Evolutionary conservation across 257 asterid species (phyloP), one percentile per base, ranked within the genome.

Genomic region (Apocynum venetum): DNA sequence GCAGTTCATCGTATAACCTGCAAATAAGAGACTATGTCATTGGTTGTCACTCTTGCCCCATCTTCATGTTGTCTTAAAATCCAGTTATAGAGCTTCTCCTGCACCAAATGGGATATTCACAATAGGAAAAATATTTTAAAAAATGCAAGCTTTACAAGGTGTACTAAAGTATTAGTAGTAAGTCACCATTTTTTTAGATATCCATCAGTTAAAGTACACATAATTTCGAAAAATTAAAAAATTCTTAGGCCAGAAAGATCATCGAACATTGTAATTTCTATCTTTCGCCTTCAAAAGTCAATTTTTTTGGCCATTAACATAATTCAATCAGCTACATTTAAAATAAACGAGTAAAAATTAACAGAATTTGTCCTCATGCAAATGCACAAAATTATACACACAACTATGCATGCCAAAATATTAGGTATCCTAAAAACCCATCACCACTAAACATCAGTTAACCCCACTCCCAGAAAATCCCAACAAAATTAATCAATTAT

Each of bases 71-170:
- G 86, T 64, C 95, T 86, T 81, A 77, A 81, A 48, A 90, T 81
- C 91, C 91, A 88, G 77, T 73, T 83, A 65, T 81, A 82, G 71
- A 88, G 91, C 78, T 88, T 88, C 82, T 86, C 95, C 92, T 90
- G 79, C 67, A 85, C 52, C 40, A 74, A 55, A 74, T 63, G 51
- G 51, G 66, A 66, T 1, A 35, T 75, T n/a, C 56, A 76, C 52
- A 64, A 13, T 55, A n/a, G 64, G 44, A 31, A 76, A 46, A 41
- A 61, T 20, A 46, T 4, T 46, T 57, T 41, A 3, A 12, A 63
- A 36, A 63, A 11, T 63, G 38, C 44, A 63, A 63, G 44, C 6
- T 25, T 25, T 25, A 25, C 31, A 25, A 25, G 31, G 31, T 25
- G 31, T 25, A 25, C 31, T 25, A 25, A 25, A 25, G 31, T 25